Conservation (phyloP, 441 rosid genomes). For the Adansonia gregorii region DNA sequence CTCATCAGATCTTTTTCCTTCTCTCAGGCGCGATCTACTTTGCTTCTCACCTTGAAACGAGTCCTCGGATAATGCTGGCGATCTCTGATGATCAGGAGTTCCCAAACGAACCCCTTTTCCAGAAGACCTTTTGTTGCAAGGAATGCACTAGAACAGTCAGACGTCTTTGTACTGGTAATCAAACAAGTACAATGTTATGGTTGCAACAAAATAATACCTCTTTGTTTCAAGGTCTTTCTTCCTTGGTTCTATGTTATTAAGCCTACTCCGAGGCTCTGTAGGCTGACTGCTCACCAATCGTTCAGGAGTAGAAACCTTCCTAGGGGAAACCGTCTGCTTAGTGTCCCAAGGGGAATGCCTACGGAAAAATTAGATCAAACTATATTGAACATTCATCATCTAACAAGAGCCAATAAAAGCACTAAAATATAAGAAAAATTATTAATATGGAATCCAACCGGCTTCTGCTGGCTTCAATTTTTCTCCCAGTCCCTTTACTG, state of each 20-base stretch:
- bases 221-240: conserved; percentile 44
- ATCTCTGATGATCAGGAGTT: conserved; percentile 45
- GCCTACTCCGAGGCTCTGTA: conserved; percentile 33
- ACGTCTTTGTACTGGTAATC: not conserved
- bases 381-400: conserved; percentile 25
- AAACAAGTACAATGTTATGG: conserved; percentile 16
- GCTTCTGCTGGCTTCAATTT: conserved; percentile 35
- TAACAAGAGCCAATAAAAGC: conserved; percentile 8
- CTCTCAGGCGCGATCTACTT: conserved; percentile 26
- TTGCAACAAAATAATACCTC: conserved; percentile 46
- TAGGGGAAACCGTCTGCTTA: conserved; percentile 44
- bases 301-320: conserved; percentile 36
- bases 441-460: conserved; percentile 38
- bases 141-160: conserved; percentile 28
- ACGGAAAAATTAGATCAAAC: not conserved
- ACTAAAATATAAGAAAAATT: not conserved
- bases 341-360: conserved; percentile 37
- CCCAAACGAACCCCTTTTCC: conserved; percentile 40
- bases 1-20: conserved; percentile 47
- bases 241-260: conserved; percentile 37
- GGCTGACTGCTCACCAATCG: conserved; percentile 32
- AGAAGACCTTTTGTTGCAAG: conserved; percentile 59
- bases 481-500: conserved; percentile 40
- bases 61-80: conserved; percentile 45
- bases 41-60: conserved; percentile 34